Evolutionary conservation across 306 rosid species (phyloP).

Genomic region (Ammopiptanthus mongolicus): DNA sequence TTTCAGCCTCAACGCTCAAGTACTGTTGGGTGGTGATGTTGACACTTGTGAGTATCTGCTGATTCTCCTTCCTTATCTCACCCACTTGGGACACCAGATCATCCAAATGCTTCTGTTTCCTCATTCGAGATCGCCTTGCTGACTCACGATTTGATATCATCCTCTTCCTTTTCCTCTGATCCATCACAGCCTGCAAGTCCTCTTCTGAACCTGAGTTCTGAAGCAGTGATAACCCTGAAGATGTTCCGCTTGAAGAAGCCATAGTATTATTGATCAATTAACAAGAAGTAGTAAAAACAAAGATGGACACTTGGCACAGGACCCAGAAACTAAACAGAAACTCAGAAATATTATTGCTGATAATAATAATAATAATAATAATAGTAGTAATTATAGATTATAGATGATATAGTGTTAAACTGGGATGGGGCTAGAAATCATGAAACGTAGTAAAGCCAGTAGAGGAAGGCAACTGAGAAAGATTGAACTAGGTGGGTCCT

Average conservation of each 20-base stretch:
- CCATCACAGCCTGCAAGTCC: constrained; percentile 54
- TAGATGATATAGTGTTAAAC: neutral
- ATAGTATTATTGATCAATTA: constrained; percentile 31
- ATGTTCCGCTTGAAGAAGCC: constrained; percentile 85
- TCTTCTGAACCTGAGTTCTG: constrained; percentile 76
- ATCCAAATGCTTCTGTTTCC: constrained; percentile 90
- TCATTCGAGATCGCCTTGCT: constrained; percentile 81
- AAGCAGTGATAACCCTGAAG: constrained; percentile 55
- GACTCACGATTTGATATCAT: constrained; percentile 96
- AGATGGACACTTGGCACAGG: constrained; percentile 38
- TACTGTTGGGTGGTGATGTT: constrained; percentile 58
- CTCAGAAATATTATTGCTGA: constrained; percentile 17
- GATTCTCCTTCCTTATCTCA: constrained; percentile 63
- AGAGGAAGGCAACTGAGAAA: constrained; percentile 94
- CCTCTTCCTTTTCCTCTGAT: constrained; percentile 86
- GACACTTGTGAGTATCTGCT: constrained; percentile 54
- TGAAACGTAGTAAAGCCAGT: constrained; percentile 94
- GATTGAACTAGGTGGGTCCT: constrained; percentile 98
- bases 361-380: neutral
- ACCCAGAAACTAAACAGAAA: constrained; percentile 37
- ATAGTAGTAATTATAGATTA: neutral
- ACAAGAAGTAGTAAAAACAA: neutral
- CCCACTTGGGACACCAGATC: constrained; percentile 64
- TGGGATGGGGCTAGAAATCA: constrained; percentile 27
- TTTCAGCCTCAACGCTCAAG: constrained; percentile 62